Base-by-base conservation (phyloP, 1,284 basidiomycete species). In the Acaromyces ingoldii region DNA sequence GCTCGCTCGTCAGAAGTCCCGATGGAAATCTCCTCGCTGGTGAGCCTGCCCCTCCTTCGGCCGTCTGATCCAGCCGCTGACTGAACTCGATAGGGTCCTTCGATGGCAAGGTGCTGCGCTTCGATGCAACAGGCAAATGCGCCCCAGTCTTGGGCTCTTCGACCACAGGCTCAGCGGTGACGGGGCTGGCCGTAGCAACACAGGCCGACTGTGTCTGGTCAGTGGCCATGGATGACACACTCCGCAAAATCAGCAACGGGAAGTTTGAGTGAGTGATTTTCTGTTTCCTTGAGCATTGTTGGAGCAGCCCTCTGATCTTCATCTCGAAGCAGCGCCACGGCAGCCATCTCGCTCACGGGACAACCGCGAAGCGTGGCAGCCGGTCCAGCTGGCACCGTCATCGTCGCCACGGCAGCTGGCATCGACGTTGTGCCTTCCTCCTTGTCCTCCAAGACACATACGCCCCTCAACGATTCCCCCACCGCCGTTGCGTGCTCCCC, bases 361-460 rank as follows among this genome's bases (percentile, higher is more conserved):
- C 91, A 95, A 70, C 91, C 91, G 0, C 87, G 84, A 26, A 47
- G 51, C 15, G 51, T 59, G 13, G 62, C 60, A 2, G 58, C 58
- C 0, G 58, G 61, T 6, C 11, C 44, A 10, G 51, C n/a, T 21
- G 55, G 55, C 1, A 43, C 52, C 1, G 79, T 86, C 1, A 88
- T 92, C 68, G 80, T 91, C 22, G 84, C 82, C 0, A 87, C 89
- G 40, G 76, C 82, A 3, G 80, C 79, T 13, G 78, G 77, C 0
- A 77, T 96, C 9, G 88, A 90, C 71, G 84, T 78, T 13, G 54
- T 77, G 17, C 24, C 43, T 3, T 31, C 47, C 17, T 64, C 60
- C 7, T 22, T 43, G 13, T 6, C 57, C 31, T 44, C 42, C 24
- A 66, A 62, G 53, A 42, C 48, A 4, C 48, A 53, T n/a, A 11